These are phyloP conservation scores for Leccinellum luteum DNA, from an alignment of 768 basidiomycete species.

Conservation along the genomic window DNA sequence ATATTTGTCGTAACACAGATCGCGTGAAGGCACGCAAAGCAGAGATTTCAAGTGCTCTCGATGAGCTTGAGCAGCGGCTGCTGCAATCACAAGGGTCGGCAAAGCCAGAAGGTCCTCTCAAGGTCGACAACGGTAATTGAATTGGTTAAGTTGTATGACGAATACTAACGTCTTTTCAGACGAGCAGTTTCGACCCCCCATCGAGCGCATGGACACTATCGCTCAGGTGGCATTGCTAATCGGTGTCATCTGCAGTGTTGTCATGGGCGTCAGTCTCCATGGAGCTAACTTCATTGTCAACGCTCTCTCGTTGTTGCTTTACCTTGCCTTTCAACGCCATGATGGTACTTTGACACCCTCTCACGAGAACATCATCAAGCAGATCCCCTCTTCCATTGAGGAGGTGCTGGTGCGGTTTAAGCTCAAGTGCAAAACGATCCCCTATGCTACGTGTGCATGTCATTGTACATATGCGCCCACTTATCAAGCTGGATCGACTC, in stretches of 20 bases:
- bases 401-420: not conserved
- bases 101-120: not conserved
- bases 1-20: not conserved
- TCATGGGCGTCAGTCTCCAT: slow-evolving; percentile 14
- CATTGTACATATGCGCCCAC: not conserved
- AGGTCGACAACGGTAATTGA: not conserved
- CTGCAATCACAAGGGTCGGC: not conserved
- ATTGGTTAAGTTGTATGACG: too few species aligned
- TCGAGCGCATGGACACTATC: slow-evolving; percentile 2
- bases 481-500: not conserved
- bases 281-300: slow-evolving; percentile 20
- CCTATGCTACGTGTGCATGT: not conserved
- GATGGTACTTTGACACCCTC: not conserved
- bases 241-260: not conserved
- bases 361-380: slow-evolving; percentile 2
- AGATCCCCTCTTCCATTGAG: not conserved
- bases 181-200: not conserved
- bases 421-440: not conserved
- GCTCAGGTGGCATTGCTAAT: slow-evolving; percentile 2
- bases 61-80: not conserved
- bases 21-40: not conserved
- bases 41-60: not conserved
- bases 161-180: too few species aligned
- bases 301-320: slow-evolving; percentile 6
- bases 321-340: not conserved